A percentile compares a stretch with the other conserved stretches of the same genome.
phyloP scores from a whole-genome alignment of 495 filamentous ascomycete genomes.

The Penicillium waksmanii region DNA sequence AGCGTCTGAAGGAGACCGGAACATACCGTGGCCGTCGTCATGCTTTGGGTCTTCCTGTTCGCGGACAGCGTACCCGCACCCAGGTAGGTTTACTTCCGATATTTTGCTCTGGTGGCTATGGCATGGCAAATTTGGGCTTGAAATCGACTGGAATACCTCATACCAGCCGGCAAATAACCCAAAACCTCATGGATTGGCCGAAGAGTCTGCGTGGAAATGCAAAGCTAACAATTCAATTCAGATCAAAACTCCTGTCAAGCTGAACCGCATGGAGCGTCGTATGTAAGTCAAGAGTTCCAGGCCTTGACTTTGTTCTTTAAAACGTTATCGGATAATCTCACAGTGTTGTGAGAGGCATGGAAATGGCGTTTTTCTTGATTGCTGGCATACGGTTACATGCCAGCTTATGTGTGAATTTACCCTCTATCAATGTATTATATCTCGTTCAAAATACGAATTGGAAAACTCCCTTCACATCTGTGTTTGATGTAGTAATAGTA shows the following conservation, averaged over 20 bases:
- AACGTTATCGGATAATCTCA: slow-evolving; percentile 28
- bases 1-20: slow-evolving; percentile 85
- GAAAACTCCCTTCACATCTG: background rate
- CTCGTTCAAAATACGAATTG: slow-evolving; percentile 8
- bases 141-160: background rate
- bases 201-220: background rate
- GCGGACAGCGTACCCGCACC: slow-evolving; percentile 83
- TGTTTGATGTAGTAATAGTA: background rate
- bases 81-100: slow-evolving; percentile 56
- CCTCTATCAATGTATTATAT: slow-evolving; percentile 38
- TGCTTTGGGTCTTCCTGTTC: slow-evolving; percentile 83
- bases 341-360: slow-evolving; percentile 40
- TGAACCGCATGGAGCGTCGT: slow-evolving; percentile 78
- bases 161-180: background rate
- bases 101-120: background rate
- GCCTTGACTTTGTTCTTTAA: slow-evolving; percentile 13
- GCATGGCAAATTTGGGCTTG: background rate
- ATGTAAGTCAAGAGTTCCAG: slow-evolving; percentile 38
- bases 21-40: slow-evolving; percentile 88
- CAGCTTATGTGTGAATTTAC: slow-evolving; percentile 27
- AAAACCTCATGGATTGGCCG: background rate
- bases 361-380: slow-evolving; percentile 45
- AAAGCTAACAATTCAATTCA: slow-evolving; percentile 31
- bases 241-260: slow-evolving; percentile 73
- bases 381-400: slow-evolving; percentile 27